Conservation (phyloP, 192 early-diverging fungal genomes). For the Coemansia sp. region DNA sequence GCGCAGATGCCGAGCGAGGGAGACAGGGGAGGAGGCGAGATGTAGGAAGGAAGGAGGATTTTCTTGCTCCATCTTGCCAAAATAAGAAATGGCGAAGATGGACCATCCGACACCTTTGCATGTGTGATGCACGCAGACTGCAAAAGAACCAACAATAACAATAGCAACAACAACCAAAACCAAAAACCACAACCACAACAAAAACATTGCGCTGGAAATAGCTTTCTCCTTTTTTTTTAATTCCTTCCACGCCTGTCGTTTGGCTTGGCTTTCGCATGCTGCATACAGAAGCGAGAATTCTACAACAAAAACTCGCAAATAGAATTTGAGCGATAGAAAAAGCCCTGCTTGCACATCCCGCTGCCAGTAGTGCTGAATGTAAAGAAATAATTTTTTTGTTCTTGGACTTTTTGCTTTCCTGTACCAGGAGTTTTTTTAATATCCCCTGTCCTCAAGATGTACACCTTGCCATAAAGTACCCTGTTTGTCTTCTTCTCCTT, state of each 20-base stretch:
- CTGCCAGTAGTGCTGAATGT: background rate
- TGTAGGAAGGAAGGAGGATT: background rate
- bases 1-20: too few relatives aligned
- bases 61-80: background rate
- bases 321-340: too few relatives aligned
- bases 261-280: background rate
- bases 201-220: slow-evolving; percentile 9
- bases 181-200: background rate
- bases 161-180: background rate
- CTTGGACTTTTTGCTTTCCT: background rate
- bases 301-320: background rate
- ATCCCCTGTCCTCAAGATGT: background rate
- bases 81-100: too few relatives aligned
- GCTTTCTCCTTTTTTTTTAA: too few relatives aligned
- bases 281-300: background rate
- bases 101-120: background rate
- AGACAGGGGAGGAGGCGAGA: too few relatives aligned
- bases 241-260: too few relatives aligned
- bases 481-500: slow-evolving; percentile 3
- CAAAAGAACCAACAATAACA: background rate
- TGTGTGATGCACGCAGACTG: background rate
- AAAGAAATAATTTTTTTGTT: slow-evolving; percentile 3
- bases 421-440: background rate
- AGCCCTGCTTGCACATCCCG: background rate
- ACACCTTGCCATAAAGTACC: background rate